Evolutionary conservation across 148 eudicot species (phyloP).

Genomic region (Cornus controversa): DNA sequence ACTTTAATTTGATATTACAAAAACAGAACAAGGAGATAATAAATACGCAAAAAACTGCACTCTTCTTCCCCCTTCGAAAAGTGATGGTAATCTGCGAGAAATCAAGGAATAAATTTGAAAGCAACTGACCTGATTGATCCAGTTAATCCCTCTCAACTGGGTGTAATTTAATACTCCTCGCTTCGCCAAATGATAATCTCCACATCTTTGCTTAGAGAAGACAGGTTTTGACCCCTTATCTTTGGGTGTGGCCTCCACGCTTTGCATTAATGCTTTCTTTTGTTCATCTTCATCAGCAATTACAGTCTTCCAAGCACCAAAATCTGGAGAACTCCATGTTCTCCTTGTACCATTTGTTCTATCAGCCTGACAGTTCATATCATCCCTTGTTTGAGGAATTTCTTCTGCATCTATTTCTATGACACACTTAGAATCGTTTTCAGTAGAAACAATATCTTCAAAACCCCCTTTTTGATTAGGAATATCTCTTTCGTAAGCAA

Average conservation of each 20-base stretch:
- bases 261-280: conserved; percentile 15
- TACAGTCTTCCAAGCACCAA: conserved; percentile 38
- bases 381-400: conserved; percentile 31
- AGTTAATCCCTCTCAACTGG: conserved; percentile 35
- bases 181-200: conserved; percentile 25
- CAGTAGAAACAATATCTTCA: conserved; percentile 31
- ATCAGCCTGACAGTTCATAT: conserved; percentile 39
- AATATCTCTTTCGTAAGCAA: conserved; percentile 21
- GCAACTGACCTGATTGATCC: conserved; percentile 58
- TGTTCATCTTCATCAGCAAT: conserved; percentile 47
- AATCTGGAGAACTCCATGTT: conserved; percentile 46
- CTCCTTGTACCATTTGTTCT: conserved; percentile 42
- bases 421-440: conserved; percentile 22
- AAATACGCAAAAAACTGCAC: neutral
- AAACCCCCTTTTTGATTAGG: conserved; percentile 6
- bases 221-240: conserved; percentile 47
- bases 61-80: neutral
- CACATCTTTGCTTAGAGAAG: conserved; percentile 25
- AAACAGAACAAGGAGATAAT: too few species aligned
- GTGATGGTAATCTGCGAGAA: neutral
- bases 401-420: conserved; percentile 32
- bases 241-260: conserved; percentile 57
- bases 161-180: conserved; percentile 29
- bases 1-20: too few species aligned
- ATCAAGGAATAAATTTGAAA: neutral